A percentile compares a stretch with the other conserved stretches of the same genome.
phyloP scores from a whole-genome alignment of 345 rosid species.

The Passiflora organensis region DNA sequence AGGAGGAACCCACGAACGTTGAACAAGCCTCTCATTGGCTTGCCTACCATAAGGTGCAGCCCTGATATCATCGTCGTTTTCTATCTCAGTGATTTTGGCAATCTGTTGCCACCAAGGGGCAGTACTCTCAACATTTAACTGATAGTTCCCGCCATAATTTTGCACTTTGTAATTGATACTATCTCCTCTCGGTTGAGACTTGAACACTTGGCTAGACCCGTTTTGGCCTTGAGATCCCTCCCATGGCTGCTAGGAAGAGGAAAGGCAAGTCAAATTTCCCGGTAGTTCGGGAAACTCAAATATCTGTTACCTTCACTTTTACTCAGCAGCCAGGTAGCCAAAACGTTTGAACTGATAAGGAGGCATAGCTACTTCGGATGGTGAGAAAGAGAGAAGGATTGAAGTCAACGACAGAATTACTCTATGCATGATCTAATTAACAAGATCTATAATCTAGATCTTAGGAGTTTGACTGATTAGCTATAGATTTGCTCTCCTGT shows the following conservation, averaged over 20 bases:
- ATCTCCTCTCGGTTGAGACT: conserved; percentile 30
- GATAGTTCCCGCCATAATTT: conserved; percentile 38
- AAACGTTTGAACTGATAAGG: too few species aligned
- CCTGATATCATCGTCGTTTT: conserved; percentile 45
- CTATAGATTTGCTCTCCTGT: too few species aligned
- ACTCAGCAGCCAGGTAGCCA: too few species aligned
- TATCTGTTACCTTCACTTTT: too few species aligned
- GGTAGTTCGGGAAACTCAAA: neutral
- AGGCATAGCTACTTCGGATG: too few species aligned
- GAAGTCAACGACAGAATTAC: too few species aligned
- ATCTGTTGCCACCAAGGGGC: conserved; percentile 81
- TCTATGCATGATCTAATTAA: too few species aligned
- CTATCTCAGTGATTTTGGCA: conserved; percentile 54
- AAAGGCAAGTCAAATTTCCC: conserved; percentile 4
- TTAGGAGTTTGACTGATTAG: too few species aligned
- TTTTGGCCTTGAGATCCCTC: conserved; percentile 48
- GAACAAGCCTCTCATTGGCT: conserved; percentile 47
- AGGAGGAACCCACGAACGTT: conserved; percentile 88
- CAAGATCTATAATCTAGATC: neutral
- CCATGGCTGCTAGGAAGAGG: conserved; percentile 62
- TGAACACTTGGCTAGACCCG: conserved; percentile 33
- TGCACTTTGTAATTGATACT: conserved; percentile 33
- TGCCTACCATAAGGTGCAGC: conserved; percentile 29
- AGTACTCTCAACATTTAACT: conserved; percentile 27
- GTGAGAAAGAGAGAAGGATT: too few species aligned